A percentile compares a stretch with the other conserved stretches of the same genome.
These are phyloP conservation scores for Rhododendron simsii DNA, from an alignment of 148 eudicot species.

Conservation along the genomic window DNA sequence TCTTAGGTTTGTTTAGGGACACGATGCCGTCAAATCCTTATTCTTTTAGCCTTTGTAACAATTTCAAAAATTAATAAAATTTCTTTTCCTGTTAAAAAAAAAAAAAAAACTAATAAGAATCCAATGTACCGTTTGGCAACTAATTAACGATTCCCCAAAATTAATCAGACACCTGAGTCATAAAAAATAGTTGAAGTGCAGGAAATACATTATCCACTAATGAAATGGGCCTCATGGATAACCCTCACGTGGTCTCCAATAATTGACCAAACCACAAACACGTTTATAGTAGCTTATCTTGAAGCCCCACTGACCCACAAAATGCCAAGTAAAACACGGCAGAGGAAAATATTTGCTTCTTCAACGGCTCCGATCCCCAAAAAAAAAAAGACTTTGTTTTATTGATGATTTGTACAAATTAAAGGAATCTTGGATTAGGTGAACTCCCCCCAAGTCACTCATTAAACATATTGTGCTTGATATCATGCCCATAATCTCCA, in stretches of 20 bases:
- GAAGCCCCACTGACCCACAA: neutral
- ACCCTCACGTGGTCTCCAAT: conserved; percentile 10
- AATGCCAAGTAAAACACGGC: neutral
- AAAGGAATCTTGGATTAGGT: conserved; percentile 5
- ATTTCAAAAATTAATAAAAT: no score
- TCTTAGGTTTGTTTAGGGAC: no score
- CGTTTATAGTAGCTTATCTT: neutral
- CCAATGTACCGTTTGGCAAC: no score
- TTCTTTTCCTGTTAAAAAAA: no score
- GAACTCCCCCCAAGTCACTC: neutral
- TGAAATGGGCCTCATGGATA: neutral
- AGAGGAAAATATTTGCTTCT: neutral
- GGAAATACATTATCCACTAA: no score
- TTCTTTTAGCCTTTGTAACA: no score
- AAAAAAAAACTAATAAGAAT: no score
- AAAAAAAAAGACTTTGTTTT: neutral
- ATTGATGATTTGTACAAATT: neutral
- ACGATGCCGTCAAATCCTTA: no score
- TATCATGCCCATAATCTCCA: neutral
- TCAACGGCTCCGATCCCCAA: conserved; percentile 16
- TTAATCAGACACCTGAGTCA: no score
- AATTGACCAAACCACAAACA: neutral
- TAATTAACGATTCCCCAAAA: no score
- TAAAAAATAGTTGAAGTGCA: no score
- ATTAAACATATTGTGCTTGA: neutral